phyloP scores from a whole-genome alignment of 306 rosid genomes.

The Luffa acutangula region DNA sequence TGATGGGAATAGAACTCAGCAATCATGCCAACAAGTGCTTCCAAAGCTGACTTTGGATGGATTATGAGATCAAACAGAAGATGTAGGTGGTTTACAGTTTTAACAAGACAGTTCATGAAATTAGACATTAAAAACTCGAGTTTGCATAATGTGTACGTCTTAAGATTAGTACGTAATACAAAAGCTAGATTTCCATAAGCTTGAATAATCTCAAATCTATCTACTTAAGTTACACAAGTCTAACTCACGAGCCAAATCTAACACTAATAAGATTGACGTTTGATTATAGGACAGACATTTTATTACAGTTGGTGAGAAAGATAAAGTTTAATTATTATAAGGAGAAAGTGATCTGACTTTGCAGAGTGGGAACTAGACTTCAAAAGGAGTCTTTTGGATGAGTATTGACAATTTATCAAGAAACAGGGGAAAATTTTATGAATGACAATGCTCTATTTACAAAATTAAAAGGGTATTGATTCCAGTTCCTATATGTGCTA shows the following conservation, averaged over 20 bases:
- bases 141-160: too few relatives aligned
- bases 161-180: too few relatives aligned
- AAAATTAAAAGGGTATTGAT: conserved; percentile 36
- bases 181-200: too few relatives aligned
- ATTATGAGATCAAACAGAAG: neutral
- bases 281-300: neutral
- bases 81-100: neutral
- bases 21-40: neutral
- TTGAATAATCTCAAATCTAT: too few relatives aligned
- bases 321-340: neutral
- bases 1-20: neutral
- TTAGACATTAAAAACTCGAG: neutral
- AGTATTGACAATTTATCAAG: conserved; percentile 2
- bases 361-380: neutral
- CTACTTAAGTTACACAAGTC: too few relatives aligned
- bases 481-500: conserved; percentile 27
- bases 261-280: too few relatives aligned
- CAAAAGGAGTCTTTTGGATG: neutral
- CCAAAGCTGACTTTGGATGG: conserved; percentile 5
- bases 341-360: neutral
- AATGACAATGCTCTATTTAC: conserved; percentile 37
- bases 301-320: neutral
- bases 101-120: neutral
- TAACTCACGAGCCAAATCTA: neutral
- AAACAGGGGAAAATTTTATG: conserved; percentile 19